These are phyloP conservation scores for Aspergillus bertholletiae DNA, from an alignment of 495 filamentous ascomycete species.

Conservation along the genomic window DNA sequence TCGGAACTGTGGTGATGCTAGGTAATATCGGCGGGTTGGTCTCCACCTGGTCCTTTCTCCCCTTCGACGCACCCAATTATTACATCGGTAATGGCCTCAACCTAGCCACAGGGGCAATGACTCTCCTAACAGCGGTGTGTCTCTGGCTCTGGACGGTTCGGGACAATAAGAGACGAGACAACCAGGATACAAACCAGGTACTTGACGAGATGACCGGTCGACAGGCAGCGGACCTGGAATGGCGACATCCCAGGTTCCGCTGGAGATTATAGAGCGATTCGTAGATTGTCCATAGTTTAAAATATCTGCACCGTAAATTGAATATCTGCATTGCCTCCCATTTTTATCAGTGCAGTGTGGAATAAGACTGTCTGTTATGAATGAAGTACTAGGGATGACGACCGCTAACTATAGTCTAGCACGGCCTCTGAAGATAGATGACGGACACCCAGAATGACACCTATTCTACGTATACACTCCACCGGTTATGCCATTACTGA, in stretches of 20 bases:
- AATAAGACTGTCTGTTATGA: too few species aligned
- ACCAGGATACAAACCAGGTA: conserved; percentile 49
- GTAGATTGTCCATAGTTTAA: too few species aligned
- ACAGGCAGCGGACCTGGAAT: neutral
- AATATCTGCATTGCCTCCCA: too few species aligned
- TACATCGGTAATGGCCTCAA: conserved; percentile 73
- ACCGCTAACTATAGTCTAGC: too few species aligned
- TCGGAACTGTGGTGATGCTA: conserved; percentile 66
- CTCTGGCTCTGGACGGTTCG: conserved; percentile 58
- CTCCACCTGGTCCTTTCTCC: conserved; percentile 66
- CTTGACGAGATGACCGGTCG: conserved; percentile 21
- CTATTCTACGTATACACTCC: too few species aligned
- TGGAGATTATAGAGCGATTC: neutral
- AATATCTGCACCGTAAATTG: too few species aligned
- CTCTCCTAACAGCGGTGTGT: conserved; percentile 36
- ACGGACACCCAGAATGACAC: too few species aligned
- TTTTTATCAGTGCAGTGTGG: too few species aligned
- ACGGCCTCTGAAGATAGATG: too few species aligned
- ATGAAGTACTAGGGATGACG: too few species aligned
- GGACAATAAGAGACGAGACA: conserved; percentile 59
- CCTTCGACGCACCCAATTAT: conserved; percentile 63
- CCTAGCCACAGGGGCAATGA: conserved; percentile 53
- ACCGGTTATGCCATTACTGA: too few species aligned
- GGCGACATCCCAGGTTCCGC: conserved; percentile 2
- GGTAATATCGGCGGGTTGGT: conserved; percentile 71